These are phyloP conservation scores for Pythium periplocum DNA, from an alignment of 352 stramenopile genomes.

Conservation along the genomic window DNA sequence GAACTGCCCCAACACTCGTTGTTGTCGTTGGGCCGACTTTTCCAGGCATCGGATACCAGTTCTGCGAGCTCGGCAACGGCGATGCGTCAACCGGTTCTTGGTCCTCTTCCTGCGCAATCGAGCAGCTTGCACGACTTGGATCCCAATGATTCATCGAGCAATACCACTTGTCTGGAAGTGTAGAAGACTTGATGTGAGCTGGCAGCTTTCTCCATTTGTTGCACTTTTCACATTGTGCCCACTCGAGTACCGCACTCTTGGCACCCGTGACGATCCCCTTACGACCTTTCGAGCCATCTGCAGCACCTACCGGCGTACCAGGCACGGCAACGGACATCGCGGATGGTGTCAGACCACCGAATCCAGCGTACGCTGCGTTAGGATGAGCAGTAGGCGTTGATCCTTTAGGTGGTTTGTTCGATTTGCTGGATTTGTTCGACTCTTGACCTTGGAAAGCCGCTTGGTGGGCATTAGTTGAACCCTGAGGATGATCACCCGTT, in stretches of 20 bases:
- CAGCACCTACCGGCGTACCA: no score
- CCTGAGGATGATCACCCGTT: constrained; percentile 5
- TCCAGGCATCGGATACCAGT: constrained; percentile 51
- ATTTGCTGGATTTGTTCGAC: neutral
- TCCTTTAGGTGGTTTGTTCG: constrained; percentile 13
- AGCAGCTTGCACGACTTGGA: constrained; percentile 65
- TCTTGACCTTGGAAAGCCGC: no score
- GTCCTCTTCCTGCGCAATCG: constrained; percentile 68
- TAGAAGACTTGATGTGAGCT: constrained; percentile 86
- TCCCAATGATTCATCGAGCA: constrained; percentile 96
- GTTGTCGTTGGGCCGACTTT: constrained; percentile 25
- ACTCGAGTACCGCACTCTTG: constrained; percentile 86
- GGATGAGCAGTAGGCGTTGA: constrained; percentile 14
- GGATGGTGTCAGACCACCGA: neutral
- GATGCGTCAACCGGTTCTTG: constrained; percentile 53
- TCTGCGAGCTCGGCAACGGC: constrained; percentile 41
- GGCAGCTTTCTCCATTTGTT: constrained; percentile 95
- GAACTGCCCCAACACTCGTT: constrained; percentile 5
- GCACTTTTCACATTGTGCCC: constrained; percentile 96
- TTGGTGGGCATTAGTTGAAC: no score
- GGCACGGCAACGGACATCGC: no score
- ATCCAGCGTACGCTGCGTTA: neutral
- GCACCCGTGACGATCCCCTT: constrained; percentile 11
- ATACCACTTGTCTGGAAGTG: constrained; percentile 94
- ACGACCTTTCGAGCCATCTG: no score